Percentiles rank a stretch among this genome's conserved stretches.
Conservation (phyloP, 192 early-diverging fungal species). For the Lobosporangium transversale region DNA sequence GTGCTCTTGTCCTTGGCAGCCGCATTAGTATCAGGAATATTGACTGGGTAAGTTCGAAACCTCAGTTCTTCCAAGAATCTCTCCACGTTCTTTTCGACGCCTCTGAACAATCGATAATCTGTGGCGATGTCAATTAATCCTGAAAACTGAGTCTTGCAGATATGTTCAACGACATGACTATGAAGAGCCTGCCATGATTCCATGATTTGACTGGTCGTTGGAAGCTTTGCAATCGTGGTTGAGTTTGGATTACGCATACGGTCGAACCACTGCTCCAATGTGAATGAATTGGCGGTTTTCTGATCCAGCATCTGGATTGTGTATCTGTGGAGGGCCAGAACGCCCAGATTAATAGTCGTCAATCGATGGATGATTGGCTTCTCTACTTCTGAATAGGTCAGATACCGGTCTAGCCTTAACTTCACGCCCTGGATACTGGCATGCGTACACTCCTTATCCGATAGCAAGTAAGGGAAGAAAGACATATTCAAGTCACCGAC, state of each 20-base stretch:
- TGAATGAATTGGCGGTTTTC: slow-evolving; percentile 9
- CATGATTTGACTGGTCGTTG: slow-evolving; percentile 39
- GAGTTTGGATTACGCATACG: slow-evolving; percentile 43
- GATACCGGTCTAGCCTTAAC: slow-evolving; percentile 21
- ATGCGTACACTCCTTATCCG: slow-evolving; percentile 51
- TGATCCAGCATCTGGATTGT: slow-evolving; percentile 25
- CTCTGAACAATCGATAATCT: slow-evolving; percentile 43
- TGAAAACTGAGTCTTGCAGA: slow-evolving; percentile 42
- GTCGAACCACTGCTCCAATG: slow-evolving; percentile 49
- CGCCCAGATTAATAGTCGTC: slow-evolving; percentile 11
- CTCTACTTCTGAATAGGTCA: slow-evolving; percentile 7
- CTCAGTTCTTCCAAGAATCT: slow-evolving; percentile 49
- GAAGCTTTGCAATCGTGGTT: slow-evolving; percentile 39
- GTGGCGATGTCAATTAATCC: slow-evolving; percentile 48
- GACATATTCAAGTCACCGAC: slow-evolving; percentile 33
- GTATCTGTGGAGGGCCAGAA: slow-evolving; percentile 41
- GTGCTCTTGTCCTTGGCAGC: too few relatives aligned
- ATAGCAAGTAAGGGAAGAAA: slow-evolving; percentile 48
- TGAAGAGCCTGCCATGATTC: slow-evolving; percentile 46
- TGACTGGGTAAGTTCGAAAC: slow-evolving; percentile 23
- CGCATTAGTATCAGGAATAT: too few relatives aligned
- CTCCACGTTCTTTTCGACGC: slow-evolving; percentile 44
- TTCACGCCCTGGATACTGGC: slow-evolving; percentile 39
- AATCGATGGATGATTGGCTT: slow-evolving; percentile 31
- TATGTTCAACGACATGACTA: slow-evolving; percentile 34